phyloP scores from a whole-genome alignment of 352 stramenopile species.

The Globisporangium megalacanthum region DNA sequence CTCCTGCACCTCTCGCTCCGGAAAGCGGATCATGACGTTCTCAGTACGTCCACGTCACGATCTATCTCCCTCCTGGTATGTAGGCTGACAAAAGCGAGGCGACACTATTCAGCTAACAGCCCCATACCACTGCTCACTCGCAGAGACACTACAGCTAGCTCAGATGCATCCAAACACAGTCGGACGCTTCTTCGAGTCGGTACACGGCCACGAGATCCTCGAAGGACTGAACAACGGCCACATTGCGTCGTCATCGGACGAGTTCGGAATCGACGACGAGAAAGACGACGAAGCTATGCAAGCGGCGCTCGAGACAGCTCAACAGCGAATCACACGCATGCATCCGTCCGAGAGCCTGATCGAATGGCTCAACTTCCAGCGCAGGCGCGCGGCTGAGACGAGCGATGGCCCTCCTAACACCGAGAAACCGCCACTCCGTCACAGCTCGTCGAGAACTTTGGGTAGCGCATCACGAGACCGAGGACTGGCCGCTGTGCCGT shows the following conservation, averaged over 20 bases:
- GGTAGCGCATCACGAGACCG: neutral
- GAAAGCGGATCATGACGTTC: constrained; percentile 46
- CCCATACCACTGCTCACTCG: neutral
- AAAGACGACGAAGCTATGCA: constrained; percentile 35
- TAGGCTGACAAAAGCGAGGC: neutral
- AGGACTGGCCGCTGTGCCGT: neutral
- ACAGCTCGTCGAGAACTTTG: neutral
- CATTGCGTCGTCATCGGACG: constrained; percentile 38
- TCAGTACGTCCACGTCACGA: constrained; percentile 26
- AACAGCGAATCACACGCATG: constrained; percentile 33
- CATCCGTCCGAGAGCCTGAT: constrained; percentile 55
- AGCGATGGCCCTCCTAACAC: neutral
- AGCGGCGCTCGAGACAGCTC: constrained; percentile 21
- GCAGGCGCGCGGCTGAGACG: constrained; percentile 35
- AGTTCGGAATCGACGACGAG: constrained; percentile 31
- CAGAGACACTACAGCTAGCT: constrained; percentile 53
- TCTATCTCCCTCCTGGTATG: neutral
- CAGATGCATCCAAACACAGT: constrained; percentile 59
- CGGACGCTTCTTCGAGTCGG: constrained; percentile 47
- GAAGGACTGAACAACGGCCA: constrained; percentile 53
- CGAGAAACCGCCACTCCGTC: neutral
- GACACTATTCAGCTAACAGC: neutral
- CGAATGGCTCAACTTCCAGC: constrained; percentile 69
- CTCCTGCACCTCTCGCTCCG: constrained; percentile 52
- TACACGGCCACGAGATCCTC: constrained; percentile 50